Percentiles rank a stretch among this genome's conserved stretches.
phyloP scores from a whole-genome alignment of 306 rosid genomes.

The Urtica urens region DNA sequence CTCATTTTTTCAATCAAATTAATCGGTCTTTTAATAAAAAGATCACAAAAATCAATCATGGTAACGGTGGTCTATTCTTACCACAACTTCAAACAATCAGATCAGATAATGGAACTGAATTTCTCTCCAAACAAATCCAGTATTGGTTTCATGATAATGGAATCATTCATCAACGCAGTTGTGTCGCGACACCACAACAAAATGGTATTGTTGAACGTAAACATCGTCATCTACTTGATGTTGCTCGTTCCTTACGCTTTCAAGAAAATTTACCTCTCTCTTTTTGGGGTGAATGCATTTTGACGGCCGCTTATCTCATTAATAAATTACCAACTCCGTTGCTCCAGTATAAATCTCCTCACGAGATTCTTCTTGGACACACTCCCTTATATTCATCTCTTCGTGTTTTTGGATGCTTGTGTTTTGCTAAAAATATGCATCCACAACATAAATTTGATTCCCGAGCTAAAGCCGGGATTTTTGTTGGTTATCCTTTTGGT shows the following conservation, averaged over 20 bases:
- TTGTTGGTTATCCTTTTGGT: not conserved
- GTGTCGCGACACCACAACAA: not conserved
- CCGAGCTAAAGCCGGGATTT: not conserved
- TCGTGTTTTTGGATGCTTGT: not conserved
- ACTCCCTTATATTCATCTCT: not conserved
- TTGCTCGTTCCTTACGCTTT: not conserved
- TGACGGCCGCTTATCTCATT: not conserved
- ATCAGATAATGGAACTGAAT: not conserved
- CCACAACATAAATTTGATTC: slow-evolving; percentile 1
- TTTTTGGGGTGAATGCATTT: not conserved
- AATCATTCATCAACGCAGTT: not conserved
- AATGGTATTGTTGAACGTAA: not conserved
- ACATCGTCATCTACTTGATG: not conserved
- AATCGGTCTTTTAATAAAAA: not conserved
- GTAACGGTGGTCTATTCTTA: not conserved
- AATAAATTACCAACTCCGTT: not conserved
- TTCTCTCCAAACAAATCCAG: not conserved
- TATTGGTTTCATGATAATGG: not conserved
- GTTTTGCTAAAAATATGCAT: not conserved
- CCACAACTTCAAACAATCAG: not conserved
- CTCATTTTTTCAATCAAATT: not conserved
- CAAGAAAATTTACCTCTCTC: not conserved
- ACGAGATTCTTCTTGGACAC: not conserved
- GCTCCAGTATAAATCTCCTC: not conserved
- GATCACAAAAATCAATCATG: not conserved